Base-by-base conservation (phyloP, 306 rosid genomes). In the Potentilla sterilis region DNA sequence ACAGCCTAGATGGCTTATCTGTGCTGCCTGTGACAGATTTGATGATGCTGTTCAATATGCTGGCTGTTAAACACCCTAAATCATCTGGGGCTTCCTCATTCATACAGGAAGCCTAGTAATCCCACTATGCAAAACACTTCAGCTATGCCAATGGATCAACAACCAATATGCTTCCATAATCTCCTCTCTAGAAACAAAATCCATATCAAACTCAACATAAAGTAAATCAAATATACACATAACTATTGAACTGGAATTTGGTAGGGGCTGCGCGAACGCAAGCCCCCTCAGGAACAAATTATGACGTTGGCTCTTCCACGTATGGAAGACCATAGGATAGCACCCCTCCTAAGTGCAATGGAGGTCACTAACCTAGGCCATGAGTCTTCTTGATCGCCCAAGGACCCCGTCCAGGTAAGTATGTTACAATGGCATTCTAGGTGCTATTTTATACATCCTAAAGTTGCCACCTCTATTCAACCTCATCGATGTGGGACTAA, bases 21-120 rank as follows among this genome's bases (percentile, higher is more conserved):
- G 40, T 37, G 40, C 40, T 3, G 40, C 40, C 89, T 2, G 97
- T 93, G 40, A 57, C 57, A 10, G 89, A 82, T 69, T 93, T 93
- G 76, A 91, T 77, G 16, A 88, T 86, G 77, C 66, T 89, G 81
- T 91, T 91, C 52, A 91, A 59, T 16, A 86, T 70, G 21, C 86
- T 75, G 14, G 97, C 92, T 1, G 61, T 73, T 73, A 89, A 91
- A 84, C 97, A 93, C 57, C 98, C 98, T 79, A 91, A 76, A 28
- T 28, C 40, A 1, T 37, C 40, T 37, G 40, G 40, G 40, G 40
- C 40, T 37, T 37, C 40, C 40, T 37, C 4, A 37, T 37, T 37
- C 4, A 37, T 37, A 37, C 40, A 37, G 40, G 5, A 37, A 37
- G 5, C 5, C 40, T 1, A 37, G 3, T 5, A 37, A 5, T 37